Percentiles rank a stretch among this genome's conserved stretches.
These are phyloP conservation scores for Thelephora ganbajun DNA, from an alignment of 768 basidiomycete genomes.

Conservation along the genomic window DNA sequence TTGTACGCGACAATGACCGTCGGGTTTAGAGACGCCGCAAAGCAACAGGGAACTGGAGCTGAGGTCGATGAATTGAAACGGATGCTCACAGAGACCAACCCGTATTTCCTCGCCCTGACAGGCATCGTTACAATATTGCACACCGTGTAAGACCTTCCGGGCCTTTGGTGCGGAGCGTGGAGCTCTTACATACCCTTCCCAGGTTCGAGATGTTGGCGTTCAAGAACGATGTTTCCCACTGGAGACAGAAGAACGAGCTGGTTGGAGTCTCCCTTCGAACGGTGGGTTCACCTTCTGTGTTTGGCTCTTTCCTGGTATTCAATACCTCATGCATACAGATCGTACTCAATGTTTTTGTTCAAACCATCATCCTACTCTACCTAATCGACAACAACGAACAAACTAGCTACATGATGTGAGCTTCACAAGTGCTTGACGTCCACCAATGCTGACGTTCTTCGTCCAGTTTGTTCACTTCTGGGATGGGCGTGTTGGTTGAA, in stretches of 20 bases:
- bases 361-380: conserved; percentile 79
- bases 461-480: conserved; percentile 54
- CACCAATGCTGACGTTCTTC: background rate
- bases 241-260: conserved; percentile 89
- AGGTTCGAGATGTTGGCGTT: conserved; percentile 96
- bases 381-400: conserved; percentile 92
- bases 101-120: conserved; percentile 78
- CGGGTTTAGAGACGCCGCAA: conserved; percentile 78
- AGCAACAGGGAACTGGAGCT: conserved; percentile 46
- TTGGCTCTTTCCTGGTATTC: conserved; percentile 7
- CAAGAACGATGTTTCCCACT: conserved; percentile 89
- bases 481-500: conserved; percentile 71
- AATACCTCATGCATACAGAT: conserved; percentile 28
- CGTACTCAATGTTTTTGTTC: conserved; percentile 89
- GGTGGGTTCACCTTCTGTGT: conserved; percentile 12
- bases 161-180: background rate
- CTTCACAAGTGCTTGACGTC: background rate
- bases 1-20: conserved; percentile 73
- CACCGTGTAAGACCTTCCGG: conserved; percentile 36
- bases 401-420: conserved; percentile 87
- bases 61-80: conserved; percentile 94
- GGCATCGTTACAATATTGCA: conserved; percentile 80
- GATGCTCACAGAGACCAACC: conserved; percentile 82
- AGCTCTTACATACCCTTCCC: conserved; percentile 3
- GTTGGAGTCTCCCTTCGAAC: conserved; percentile 90